A percentile compares a stretch with the other conserved stretches of the same genome.
Conservation (phyloP, 495 filamentous ascomycete genomes). For the Parmelia sp. region DNA sequence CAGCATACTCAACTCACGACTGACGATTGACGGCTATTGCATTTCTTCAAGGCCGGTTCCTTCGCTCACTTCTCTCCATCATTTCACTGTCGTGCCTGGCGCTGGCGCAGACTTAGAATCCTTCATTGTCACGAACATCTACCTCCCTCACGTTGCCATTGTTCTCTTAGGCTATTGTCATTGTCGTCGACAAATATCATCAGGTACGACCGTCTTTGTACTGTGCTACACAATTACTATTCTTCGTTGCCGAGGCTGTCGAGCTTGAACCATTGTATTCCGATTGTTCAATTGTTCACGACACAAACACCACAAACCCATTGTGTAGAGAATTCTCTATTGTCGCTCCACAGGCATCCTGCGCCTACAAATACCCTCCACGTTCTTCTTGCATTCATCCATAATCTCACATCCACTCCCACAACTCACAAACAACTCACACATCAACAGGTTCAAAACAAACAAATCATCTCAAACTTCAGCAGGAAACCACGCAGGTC, state of each 20-base stretch:
- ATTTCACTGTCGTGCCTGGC: neutral
- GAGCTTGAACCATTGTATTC: neutral
- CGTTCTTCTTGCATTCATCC: neutral
- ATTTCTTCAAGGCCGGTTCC: neutral
- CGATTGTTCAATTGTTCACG: neutral
- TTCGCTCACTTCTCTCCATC: neutral
- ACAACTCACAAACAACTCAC: constrained; percentile 1
- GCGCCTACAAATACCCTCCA: neutral
- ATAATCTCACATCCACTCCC: neutral
- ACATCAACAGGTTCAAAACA: neutral
- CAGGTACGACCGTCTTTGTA: neutral
- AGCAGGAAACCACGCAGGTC: neutral
- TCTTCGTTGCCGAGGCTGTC: neutral
- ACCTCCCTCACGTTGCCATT: neutral
- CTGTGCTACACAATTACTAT: too few relatives aligned
- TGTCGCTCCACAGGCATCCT: neutral
- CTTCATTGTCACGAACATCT: neutral
- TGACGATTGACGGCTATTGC: neutral
- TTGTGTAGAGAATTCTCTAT: neutral
- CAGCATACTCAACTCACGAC: neutral
- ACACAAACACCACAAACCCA: neutral
- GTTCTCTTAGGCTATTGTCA: neutral
- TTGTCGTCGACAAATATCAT: neutral
- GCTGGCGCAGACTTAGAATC: neutral
- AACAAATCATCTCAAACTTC: neutral